Percentiles rank a stretch among this genome's conserved stretches.
These are phyloP conservation scores for Xylariales sp. DNA, from an alignment of 2,329 filamentous ascomycete species.

Conservation along the genomic window DNA sequence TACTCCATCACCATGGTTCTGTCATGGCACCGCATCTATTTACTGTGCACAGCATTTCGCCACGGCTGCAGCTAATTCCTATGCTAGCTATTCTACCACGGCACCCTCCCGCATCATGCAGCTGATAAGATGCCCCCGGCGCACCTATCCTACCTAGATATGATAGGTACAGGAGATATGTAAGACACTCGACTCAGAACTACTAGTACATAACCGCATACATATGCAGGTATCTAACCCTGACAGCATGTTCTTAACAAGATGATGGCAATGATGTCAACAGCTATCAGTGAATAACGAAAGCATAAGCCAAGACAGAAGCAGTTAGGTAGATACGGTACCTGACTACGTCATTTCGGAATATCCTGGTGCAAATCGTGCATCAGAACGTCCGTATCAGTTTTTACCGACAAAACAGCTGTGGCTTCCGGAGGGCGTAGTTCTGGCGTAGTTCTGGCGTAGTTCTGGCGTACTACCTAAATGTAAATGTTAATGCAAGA, in stretches of 20 bases:
- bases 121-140: conserved; percentile 1
- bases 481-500: background rate
- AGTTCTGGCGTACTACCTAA: too few species aligned
- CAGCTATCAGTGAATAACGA: background rate
- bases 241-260: background rate
- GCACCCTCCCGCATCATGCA: conserved; percentile 6
- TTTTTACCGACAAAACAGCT: conserved; percentile 9
- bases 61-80: background rate
- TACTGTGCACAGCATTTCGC: background rate
- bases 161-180: background rate
- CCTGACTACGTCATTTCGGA: conserved; percentile 32
- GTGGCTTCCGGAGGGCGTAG: background rate
- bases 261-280: conserved; percentile 28
- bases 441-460: background rate
- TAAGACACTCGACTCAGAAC: background rate
- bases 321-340: conserved; percentile 10
- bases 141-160: background rate
- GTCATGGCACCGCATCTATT: too few species aligned
- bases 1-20: background rate
- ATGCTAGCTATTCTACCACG: background rate
- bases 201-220: too few species aligned
- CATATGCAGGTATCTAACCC: background rate
- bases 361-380: conserved; percentile 34
- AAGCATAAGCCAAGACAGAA: conserved; percentile 16
- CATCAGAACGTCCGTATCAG: conserved; percentile 20